Evolutionary conservation across 176 grass and related monocot species (phyloP).

Genomic region (Eleusine indica): DNA sequence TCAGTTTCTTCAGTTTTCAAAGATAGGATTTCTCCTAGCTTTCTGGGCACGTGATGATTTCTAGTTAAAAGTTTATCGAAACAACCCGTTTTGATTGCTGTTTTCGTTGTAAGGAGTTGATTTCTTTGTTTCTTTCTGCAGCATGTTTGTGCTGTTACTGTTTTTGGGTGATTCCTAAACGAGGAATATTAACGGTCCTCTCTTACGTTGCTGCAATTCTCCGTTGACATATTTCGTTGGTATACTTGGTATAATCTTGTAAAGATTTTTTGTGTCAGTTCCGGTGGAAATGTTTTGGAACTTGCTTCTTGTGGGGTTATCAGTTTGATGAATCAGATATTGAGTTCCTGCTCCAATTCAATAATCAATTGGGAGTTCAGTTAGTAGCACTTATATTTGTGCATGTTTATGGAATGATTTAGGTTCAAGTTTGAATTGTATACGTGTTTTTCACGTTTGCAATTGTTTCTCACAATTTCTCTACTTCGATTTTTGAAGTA

Average conservation of each 20-base stretch:
- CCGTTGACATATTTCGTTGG: not conserved
- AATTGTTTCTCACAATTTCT: not conserved
- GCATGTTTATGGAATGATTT: not conserved
- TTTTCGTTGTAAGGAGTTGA: not conserved
- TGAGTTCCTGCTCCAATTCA: not conserved
- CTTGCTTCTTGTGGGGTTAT: not conserved
- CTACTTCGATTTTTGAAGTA: not conserved
- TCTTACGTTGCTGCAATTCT: not conserved
- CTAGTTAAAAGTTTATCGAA: not conserved
- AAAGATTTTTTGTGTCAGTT: not conserved
- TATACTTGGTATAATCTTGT: not conserved
- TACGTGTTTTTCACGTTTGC: not conserved
- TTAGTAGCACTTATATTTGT: not conserved
- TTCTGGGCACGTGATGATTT: not conserved
- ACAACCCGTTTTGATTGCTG: not conserved
- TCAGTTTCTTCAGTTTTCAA: not conserved
- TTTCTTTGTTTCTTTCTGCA: slow-evolving; percentile 3
- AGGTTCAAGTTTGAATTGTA: not conserved
- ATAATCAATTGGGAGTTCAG: not conserved
- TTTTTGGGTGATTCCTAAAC: not conserved
- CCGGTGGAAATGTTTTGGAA: not conserved
- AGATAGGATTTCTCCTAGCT: not conserved
- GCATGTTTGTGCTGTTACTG: not conserved
- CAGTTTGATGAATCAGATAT: not conserved
- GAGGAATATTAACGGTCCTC: not conserved